phyloP scores from a whole-genome alignment of 1,139 yeast species.

The Zygosaccharomyces pseudobailii region DNA sequence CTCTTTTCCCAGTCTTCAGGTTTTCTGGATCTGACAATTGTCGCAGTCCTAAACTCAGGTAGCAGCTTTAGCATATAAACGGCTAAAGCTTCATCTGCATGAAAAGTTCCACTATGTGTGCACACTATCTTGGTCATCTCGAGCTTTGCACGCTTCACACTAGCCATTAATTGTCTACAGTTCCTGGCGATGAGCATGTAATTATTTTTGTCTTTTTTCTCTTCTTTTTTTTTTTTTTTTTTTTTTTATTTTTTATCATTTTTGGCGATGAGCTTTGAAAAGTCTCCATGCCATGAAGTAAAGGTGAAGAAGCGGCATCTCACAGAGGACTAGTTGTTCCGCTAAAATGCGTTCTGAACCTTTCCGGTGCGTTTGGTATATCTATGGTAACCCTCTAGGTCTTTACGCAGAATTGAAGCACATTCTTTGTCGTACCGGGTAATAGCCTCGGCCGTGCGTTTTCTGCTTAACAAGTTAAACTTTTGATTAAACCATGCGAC shows the following conservation, averaged over 20 bases:
- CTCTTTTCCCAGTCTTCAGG: slow-evolving; percentile 78
- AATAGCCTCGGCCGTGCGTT: neutral
- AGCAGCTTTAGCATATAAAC: slow-evolving; percentile 75
- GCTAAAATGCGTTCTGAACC: neutral
- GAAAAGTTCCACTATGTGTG: slow-evolving; percentile 93
- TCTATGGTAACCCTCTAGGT: neutral
- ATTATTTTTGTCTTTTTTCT: neutral
- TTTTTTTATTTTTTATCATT: neutral
- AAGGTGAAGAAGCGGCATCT: neutral
- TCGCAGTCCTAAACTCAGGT: slow-evolving; percentile 64
- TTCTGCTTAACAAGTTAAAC: neutral
- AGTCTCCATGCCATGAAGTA: neutral
- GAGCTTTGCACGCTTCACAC: slow-evolving; percentile 22
- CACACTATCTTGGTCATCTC: slow-evolving; percentile 51
- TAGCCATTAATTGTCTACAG: slow-evolving; percentile 10
- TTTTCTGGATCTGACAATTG: slow-evolving; percentile 75
- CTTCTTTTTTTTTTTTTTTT: neutral
- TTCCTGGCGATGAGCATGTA: neutral
- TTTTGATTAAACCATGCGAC: neutral
- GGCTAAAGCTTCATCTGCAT: slow-evolving; percentile 97
- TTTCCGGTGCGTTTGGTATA: neutral
- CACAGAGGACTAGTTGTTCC: neutral
- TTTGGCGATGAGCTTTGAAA: neutral
- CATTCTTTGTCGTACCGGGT: slow-evolving; percentile 2
- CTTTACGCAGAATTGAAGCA: neutral